Conservation (phyloP, 2,329 filamentous ascomycete genomes). For the Penicillium glabrum region DNA sequence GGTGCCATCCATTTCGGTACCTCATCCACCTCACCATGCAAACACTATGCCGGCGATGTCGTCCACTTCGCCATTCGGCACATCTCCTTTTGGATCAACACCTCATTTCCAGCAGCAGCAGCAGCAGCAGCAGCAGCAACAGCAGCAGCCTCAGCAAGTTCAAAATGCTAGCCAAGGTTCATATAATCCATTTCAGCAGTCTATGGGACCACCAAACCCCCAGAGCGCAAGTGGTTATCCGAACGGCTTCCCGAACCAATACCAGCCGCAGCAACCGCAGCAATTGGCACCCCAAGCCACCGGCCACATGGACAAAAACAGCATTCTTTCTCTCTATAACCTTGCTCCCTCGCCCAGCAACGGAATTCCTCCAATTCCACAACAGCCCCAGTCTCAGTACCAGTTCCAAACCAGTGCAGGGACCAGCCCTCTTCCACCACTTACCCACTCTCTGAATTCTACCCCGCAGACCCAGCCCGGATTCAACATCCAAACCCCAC, state of each 20-base stretch:
- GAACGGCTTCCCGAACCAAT: conserved; percentile 24
- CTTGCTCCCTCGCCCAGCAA: conserved; percentile 34
- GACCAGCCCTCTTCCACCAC: conserved; percentile 21
- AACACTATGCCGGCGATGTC: conserved; percentile 41
- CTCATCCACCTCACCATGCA: conserved; percentile 33
- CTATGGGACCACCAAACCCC: conserved; percentile 25
- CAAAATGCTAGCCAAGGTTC: conserved; percentile 17
- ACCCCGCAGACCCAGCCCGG: conserved; percentile 25
- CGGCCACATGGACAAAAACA: conserved; percentile 41
- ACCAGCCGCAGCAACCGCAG: conserved; percentile 25
- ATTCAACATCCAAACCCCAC: conserved; percentile 22
- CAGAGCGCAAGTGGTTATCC: conserved; percentile 16
- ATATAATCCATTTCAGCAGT: conserved; percentile 37
- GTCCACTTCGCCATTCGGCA: conserved; percentile 30
- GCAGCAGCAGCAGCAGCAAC: not conserved
- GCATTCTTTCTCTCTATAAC: conserved; percentile 28
- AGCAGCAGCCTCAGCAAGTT: not conserved
- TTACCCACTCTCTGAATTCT: conserved; percentile 19
- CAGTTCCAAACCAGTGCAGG: conserved; percentile 23
- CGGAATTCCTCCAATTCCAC: conserved; percentile 30
- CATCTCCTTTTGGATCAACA: conserved; percentile 29
- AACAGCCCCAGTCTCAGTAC: conserved; percentile 31
- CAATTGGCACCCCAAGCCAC: conserved; percentile 42
- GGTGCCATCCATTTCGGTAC: conserved; percentile 8
- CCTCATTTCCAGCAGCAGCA: conserved; percentile 21